phyloP scores from a whole-genome alignment of 345 rosid genomes.

The Gossypium longicalyx region DNA sequence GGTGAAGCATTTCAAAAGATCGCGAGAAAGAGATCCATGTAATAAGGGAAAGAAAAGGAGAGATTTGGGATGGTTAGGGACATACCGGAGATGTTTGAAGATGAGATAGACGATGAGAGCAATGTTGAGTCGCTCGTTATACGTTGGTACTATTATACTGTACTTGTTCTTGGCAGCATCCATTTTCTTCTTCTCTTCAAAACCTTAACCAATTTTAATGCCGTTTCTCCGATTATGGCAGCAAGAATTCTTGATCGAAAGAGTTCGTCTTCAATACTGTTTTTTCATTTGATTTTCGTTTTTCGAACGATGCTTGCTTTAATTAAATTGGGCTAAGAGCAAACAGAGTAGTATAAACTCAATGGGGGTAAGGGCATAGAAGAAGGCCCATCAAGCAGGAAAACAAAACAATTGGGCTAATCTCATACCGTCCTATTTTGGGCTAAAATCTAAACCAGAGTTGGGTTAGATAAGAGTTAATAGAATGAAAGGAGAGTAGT shows the following conservation, averaged over 20 bases:
- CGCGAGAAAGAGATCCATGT: background rate
- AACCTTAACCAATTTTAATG: background rate
- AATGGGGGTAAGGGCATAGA: background rate
- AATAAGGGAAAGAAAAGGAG: background rate
- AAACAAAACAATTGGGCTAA: background rate
- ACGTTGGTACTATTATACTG: conserved; percentile 85
- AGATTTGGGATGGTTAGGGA: background rate
- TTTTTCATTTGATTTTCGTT: background rate
- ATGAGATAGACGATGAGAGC: conserved; percentile 80
- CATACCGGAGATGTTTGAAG: conserved; percentile 84
- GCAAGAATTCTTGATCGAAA: background rate
- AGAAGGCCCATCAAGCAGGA: background rate
- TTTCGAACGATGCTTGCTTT: background rate
- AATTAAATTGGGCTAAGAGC: background rate
- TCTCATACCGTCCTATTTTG: background rate
- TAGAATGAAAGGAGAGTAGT: background rate
- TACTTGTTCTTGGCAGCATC: conserved; percentile 40
- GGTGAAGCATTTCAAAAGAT: background rate
- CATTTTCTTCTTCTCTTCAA: background rate
- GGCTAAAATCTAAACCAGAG: background rate
- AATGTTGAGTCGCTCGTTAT: conserved; percentile 94
- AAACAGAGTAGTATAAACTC: too few relatives aligned
- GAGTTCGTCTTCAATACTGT: background rate
- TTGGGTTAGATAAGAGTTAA: background rate
- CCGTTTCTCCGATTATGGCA: conserved; percentile 1